Evolutionary conservation across 805 yeast species (phyloP).

Genomic region (Ogataea zsoltii): DNA sequence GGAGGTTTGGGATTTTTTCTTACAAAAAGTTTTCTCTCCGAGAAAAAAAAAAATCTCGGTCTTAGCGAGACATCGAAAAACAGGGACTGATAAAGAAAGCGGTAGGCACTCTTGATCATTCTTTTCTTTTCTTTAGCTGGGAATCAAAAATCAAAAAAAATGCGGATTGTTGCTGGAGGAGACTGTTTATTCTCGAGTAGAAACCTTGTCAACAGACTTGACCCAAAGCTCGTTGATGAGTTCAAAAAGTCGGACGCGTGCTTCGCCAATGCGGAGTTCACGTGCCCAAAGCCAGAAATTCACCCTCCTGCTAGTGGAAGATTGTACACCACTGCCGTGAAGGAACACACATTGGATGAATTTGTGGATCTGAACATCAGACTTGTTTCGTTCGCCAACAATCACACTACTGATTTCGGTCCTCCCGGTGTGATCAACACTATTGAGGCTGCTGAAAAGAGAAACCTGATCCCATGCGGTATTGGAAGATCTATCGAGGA

Average conservation of each 20-base stretch:
- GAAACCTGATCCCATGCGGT: constrained; percentile 28
- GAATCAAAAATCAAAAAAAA: constrained; percentile 1
- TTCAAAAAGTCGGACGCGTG: constrained; percentile 27
- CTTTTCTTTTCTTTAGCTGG: neutral
- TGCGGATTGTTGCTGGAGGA: constrained; percentile 31
- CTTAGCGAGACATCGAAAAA: too few relatives aligned
- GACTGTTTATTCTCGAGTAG: constrained; percentile 31
- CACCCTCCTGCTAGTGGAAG: constrained; percentile 30
- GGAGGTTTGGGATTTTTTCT: too few relatives aligned
- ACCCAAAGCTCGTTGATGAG: constrained; percentile 25
- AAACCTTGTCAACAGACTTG: constrained; percentile 28
- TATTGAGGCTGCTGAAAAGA: constrained; percentile 25
- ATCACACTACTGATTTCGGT: constrained; percentile 32
- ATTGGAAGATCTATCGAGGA: constrained; percentile 31
- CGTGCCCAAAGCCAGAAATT: constrained; percentile 29
- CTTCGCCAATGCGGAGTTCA: constrained; percentile 32
- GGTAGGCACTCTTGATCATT: too few relatives aligned
- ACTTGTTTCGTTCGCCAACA: constrained; percentile 29
- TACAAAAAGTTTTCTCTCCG: neutral
- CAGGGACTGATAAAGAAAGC: too few relatives aligned
- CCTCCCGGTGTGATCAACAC: constrained; percentile 29
- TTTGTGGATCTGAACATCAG: constrained; percentile 26
- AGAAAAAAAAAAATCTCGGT: too few relatives aligned
- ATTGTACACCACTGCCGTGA: constrained; percentile 30
- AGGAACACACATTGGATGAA: constrained; percentile 26